phyloP scores from a whole-genome alignment of 805 yeast species.

The Blastobotrys muscicola region DNA sequence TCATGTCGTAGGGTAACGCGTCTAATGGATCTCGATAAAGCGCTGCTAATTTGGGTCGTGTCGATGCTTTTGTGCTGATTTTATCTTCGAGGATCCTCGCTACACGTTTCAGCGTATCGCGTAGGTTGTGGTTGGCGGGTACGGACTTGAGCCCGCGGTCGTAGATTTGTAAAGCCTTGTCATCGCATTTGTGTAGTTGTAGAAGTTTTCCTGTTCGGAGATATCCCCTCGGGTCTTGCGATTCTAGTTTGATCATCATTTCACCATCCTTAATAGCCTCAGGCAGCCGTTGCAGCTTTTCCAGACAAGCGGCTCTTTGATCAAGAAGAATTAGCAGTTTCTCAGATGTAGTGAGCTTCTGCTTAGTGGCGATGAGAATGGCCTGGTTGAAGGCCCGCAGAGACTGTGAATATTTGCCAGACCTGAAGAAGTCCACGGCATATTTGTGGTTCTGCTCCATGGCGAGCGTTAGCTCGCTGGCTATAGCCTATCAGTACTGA shows the following conservation, averaged over 20 bases:
- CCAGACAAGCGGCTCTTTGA: conserved; percentile 6
- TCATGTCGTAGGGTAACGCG: conserved; percentile 3
- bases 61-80: neutral
- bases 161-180: neutral
- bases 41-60: neutral
- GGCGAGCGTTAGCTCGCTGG: too few relatives aligned
- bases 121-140: neutral
- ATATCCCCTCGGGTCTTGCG: conserved; percentile 5
- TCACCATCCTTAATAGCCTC: conserved; percentile 2
- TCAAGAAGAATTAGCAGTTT: conserved; percentile 2
- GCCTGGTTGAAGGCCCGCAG: too few relatives aligned
- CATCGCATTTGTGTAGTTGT: conserved; percentile 1
- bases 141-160: neutral
- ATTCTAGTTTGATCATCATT: conserved; percentile 4
- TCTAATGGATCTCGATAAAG: neutral
- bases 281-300: neutral
- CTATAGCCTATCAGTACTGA: too few relatives aligned
- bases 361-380: too few relatives aligned
- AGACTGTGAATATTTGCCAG: too few relatives aligned
- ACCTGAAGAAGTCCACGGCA: too few relatives aligned
- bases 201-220: conserved; percentile 5
- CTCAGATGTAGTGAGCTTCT: too few relatives aligned
- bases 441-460: too few relatives aligned
- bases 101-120: neutral
- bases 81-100: neutral